Evolutionary conservation across 768 basidiomycete genomes (phyloP).

Genomic region (Terana coerulea): DNA sequence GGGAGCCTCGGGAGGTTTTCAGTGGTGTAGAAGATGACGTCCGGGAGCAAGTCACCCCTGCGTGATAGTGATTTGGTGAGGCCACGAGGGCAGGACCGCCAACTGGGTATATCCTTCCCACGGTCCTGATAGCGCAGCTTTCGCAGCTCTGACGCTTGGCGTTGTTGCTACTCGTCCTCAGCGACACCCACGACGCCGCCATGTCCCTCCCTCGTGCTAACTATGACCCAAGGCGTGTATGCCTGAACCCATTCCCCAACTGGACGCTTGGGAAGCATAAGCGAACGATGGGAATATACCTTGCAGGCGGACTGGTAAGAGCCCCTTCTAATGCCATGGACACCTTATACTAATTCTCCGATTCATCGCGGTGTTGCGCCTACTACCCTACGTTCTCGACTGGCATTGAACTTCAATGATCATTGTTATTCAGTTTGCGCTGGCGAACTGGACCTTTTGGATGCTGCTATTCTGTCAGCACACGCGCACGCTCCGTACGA

Average conservation of each 20-base stretch:
- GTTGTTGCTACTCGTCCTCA: background rate
- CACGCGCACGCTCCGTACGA: slow-evolving; percentile 77
- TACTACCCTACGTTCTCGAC: too few species aligned
- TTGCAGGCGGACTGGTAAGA: slow-evolving; percentile 88
- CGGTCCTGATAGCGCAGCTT: background rate
- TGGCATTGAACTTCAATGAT: too few species aligned
- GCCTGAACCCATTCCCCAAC: slow-evolving; percentile 82
- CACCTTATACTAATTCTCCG: too few species aligned
- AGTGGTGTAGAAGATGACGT: too few species aligned
- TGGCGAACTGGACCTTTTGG: slow-evolving; percentile 96
- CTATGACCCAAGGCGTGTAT: slow-evolving; percentile 87
- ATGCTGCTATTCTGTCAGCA: slow-evolving; percentile 86
- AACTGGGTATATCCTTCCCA: slow-evolving; percentile 2
- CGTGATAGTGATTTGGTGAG: background rate
- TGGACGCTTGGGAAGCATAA: slow-evolving; percentile 72
- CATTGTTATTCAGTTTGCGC: slow-evolving; percentile 90
- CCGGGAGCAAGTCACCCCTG: too few species aligned
- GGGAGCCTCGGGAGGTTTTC: too few species aligned
- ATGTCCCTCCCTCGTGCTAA: slow-evolving; percentile 68
- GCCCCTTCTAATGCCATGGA: slow-evolving; percentile 2
- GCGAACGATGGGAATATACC: slow-evolving; percentile 82
- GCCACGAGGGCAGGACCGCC: background rate
- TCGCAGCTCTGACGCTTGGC: background rate
- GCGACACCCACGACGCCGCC: slow-evolving; percentile 6
- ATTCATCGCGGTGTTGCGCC: background rate